phyloP scores from a whole-genome alignment of 169 alveolate genomes.

The Miamiensis avidus region DNA sequence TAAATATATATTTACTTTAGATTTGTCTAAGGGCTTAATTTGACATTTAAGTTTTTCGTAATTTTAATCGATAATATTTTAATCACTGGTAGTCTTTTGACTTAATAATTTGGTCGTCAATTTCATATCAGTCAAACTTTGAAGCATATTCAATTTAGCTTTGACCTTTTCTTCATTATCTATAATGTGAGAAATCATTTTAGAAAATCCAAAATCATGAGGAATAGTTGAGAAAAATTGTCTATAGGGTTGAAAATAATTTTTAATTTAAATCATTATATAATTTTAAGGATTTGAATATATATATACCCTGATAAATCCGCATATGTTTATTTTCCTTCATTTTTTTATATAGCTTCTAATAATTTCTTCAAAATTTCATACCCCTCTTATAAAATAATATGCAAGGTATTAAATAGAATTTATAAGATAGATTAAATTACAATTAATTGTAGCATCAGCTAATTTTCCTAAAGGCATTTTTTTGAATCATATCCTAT shows the following conservation, averaged over 20 bases:
- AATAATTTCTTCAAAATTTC: constrained; percentile 68
- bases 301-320: not conserved
- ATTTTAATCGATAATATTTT: constrained; percentile 60
- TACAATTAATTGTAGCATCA: constrained; percentile 50
- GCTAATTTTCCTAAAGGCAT: constrained; percentile 86
- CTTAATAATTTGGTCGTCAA: constrained; percentile 65
- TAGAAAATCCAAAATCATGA: constrained; percentile 78
- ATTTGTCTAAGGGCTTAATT: constrained; percentile 57
- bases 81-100: constrained; percentile 24
- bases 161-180: constrained; percentile 61
- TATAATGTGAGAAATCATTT: constrained; percentile 66
- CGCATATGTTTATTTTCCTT: constrained; percentile 12
- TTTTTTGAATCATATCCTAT: constrained; percentile 85
- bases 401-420: too few species aligned
- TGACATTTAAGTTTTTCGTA: constrained; percentile 68
- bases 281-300: too few species aligned
- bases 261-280: not conserved
- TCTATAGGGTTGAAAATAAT: constrained; percentile 40
- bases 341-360: constrained; percentile 57
- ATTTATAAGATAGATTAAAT: too few species aligned
- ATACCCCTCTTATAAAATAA: constrained; percentile 52
- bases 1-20: constrained; percentile 58
- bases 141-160: constrained; percentile 72
- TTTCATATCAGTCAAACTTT: constrained; percentile 68
- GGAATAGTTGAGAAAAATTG: constrained; percentile 81